Conservation (phyloP, 257 asterid genomes). For the Scutellaria barbata region DNA sequence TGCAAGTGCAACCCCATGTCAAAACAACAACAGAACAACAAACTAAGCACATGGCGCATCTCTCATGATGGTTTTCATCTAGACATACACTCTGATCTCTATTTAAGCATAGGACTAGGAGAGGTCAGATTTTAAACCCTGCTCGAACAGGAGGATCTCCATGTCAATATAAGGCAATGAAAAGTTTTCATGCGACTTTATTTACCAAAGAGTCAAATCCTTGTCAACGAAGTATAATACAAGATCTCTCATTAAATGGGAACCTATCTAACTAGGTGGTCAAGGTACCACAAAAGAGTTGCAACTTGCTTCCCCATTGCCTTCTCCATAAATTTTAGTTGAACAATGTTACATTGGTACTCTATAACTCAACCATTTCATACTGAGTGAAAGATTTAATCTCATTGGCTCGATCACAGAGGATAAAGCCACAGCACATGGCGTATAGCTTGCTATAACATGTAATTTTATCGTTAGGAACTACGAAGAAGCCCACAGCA, state of each 20-base stretch:
- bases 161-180: background rate
- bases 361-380: background rate
- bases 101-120: no score
- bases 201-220: background rate
- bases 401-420: conserved; percentile 2
- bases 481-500: background rate
- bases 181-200: background rate
- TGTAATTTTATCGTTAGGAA: background rate
- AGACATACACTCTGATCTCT: no score
- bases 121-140: no score
- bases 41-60: no score
- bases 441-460: background rate
- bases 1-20: background rate
- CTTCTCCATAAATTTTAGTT: background rate
- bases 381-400: background rate
- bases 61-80: no score
- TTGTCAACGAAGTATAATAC: background rate
- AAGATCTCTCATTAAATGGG: background rate
- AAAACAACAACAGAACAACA: no score
- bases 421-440: no score
- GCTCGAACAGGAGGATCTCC: no score
- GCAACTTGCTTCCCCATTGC: background rate
- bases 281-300: background rate
- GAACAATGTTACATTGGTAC: background rate
- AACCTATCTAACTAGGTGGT: background rate